A percentile compares a stretch with the other conserved stretches of the same genome.
phyloP scores from a whole-genome alignment of 352 stramenopile genomes.

The Sclerospora graminicola region DNA sequence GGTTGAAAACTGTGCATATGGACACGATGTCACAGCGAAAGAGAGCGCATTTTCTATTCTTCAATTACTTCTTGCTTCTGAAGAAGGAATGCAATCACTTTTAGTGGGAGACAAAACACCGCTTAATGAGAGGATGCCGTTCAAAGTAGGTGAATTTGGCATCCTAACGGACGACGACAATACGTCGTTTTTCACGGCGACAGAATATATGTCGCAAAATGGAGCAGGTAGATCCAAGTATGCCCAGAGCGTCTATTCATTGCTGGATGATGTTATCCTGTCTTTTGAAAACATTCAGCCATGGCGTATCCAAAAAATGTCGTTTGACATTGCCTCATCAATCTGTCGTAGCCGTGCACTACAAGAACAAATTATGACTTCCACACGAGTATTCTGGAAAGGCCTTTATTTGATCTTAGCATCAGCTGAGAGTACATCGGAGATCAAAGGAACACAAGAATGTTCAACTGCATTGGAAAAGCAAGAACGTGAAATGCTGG shows the following conservation, averaged over 20 bases:
- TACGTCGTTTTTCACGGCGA: slow-evolving; percentile 41
- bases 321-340: slow-evolving; percentile 66
- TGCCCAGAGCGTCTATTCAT: slow-evolving; percentile 40
- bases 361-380: slow-evolving; percentile 53
- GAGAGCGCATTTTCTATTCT: slow-evolving; percentile 46
- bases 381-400: slow-evolving; percentile 70
- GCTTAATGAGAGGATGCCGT: slow-evolving; percentile 1
- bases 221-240: slow-evolving; percentile 20
- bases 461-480: slow-evolving; percentile 33
- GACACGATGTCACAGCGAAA: slow-evolving; percentile 30
- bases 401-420: slow-evolving; percentile 65
- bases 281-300: slow-evolving; percentile 66
- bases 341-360: slow-evolving; percentile 41
- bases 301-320: slow-evolving; percentile 67
- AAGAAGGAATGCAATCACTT: slow-evolving; percentile 39
- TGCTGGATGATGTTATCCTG: slow-evolving; percentile 57
- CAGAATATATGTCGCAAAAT: slow-evolving; percentile 36
- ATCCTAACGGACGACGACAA: slow-evolving; percentile 35
- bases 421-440: slow-evolving; percentile 44
- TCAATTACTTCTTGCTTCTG: slow-evolving; percentile 34
- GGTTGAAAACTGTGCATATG: slow-evolving; percentile 31
- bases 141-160: slow-evolving; percentile 28
- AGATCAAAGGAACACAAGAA: slow-evolving; percentile 24
- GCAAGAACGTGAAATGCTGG: slow-evolving; percentile 63
- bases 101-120: slow-evolving; percentile 6